Conservation (phyloP, 306 rosid species). For the Coriaria nepalensis region DNA sequence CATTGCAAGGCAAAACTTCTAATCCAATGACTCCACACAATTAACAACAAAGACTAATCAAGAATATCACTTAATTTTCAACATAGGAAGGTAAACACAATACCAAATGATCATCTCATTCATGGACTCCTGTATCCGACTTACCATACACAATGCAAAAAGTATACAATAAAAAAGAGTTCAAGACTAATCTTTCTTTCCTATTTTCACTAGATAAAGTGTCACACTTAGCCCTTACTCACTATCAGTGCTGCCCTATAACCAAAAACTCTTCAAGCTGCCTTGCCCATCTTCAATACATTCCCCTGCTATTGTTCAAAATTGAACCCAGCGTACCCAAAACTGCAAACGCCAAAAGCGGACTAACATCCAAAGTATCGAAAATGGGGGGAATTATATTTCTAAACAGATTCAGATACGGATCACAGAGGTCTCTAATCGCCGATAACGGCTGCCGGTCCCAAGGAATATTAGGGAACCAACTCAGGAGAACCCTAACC, state of each 20-base stretch:
- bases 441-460: slow-evolving; percentile 85
- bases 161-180: too few species aligned
- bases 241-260: slow-evolving; percentile 3
- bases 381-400: slow-evolving; percentile 82
- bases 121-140: too few species aligned
- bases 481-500: slow-evolving; percentile 91
- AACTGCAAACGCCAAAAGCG: slow-evolving; percentile 82
- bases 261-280: slow-evolving; percentile 3
- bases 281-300: slow-evolving; percentile 11
- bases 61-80: too few species aligned
- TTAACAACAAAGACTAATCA: too few species aligned
- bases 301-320: slow-evolving; percentile 26
- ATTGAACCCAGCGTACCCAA: slow-evolving; percentile 66
- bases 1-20: too few species aligned
- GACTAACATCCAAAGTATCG: slow-evolving; percentile 79
- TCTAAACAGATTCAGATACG: slow-evolving; percentile 70
- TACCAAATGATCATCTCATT: too few species aligned
- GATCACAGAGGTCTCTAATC: slow-evolving; percentile 84
- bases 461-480: slow-evolving; percentile 98
- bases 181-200: too few species aligned
- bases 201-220: too few species aligned
- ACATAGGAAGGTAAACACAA: too few species aligned
- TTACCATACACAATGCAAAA: too few species aligned
- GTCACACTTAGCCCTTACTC: slow-evolving; percentile 6
- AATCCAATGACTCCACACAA: too few species aligned